These are phyloP conservation scores for Leucosporidium scottii DNA, from an alignment of 768 basidiomycete genomes.

Conservation along the genomic window DNA sequence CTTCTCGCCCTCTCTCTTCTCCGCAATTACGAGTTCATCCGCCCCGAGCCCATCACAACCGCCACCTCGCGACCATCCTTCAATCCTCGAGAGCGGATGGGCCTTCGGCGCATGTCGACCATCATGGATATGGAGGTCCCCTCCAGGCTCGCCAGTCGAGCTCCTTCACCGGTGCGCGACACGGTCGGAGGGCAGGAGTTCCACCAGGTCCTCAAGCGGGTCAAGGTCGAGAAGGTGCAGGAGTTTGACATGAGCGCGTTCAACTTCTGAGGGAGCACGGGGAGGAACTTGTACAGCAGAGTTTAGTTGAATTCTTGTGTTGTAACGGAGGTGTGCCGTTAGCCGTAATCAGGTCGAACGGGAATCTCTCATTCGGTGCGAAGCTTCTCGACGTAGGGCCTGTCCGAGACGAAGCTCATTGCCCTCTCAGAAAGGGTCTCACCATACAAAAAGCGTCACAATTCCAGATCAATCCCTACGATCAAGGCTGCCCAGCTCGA, in stretches of 20 bases:
- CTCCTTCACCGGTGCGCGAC: slow-evolving; percentile 5
- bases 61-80: not conserved
- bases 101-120: slow-evolving; percentile 13
- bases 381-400: too few relatives aligned
- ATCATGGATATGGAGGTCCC: slow-evolving; percentile 17
- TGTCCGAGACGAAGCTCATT: too few relatives aligned
- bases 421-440: too few relatives aligned
- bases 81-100: not conserved
- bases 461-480: too few relatives aligned
- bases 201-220: slow-evolving; percentile 15
- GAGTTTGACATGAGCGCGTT: slow-evolving; percentile 29
- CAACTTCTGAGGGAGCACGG: slow-evolving; percentile 10
- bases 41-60: not conserved
- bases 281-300: too few relatives aligned
- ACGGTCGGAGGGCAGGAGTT: slow-evolving; percentile 1
- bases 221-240: slow-evolving; percentile 21
- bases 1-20: slow-evolving; percentile 83
- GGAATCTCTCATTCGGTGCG: too few relatives aligned
- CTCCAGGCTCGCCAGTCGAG: slow-evolving; percentile 1
- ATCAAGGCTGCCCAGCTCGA: too few relatives aligned
- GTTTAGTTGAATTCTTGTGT: too few relatives aligned
- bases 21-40: slow-evolving; percentile 15
- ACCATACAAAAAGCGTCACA: too few relatives aligned
- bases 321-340: too few relatives aligned
- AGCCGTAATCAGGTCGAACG: too few relatives aligned